Base-by-base conservation (phyloP, 257 asterid genomes). In the Solanum ossicruentum region DNA sequence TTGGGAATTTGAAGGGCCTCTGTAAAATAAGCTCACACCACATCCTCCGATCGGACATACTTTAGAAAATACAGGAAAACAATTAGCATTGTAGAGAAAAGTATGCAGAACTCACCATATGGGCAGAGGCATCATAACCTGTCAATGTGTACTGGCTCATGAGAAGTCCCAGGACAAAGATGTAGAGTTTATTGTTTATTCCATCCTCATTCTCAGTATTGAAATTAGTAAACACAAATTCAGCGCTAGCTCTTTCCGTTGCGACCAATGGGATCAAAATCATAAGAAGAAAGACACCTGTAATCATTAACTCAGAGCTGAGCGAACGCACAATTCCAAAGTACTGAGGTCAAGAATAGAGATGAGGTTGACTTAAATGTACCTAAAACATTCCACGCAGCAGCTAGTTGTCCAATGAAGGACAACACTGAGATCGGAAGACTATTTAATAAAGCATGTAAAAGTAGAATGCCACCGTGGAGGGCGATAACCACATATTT, bases 51-150 rank as follows among this genome's bases (percentile, higher is more conserved):
- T 10, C 5, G 3, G 3, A 70, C 54, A 41, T 41, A 70, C 17
- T 41, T 41, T 10, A 41, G 21, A 41, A 70, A 20, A 18, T 39
- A 70, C n/a, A 18, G 28, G 28, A 70, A 39, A 18, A 39, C 52
- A 36, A 70, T 17, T 70, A 70, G 78, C 2, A 18, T 71, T 71
- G 55, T 32, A 39, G 23, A 17, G 61, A 51, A 77, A 49, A 49
- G 45, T 15, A 49, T 23, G 63, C 20, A 58, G n/a, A 81, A 88
- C 95, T 91, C 85, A 93, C 99, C 98, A 96, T 93, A 89, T 97
- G 98, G 21, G 98, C 98, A 83, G 99, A 97, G 67, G 99, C 98
- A 84, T 97, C 99, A 77, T 95, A 97, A 10, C 98, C 98, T 4
- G 97, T 85, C 78, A 97, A 88, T 16, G 98, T 93, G 87, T 97